A percentile compares a stretch with the other conserved stretches of the same genome.
phyloP scores from a whole-genome alignment of 169 alveolate species.

The Haemoproteus tartakovskyi region DNA sequence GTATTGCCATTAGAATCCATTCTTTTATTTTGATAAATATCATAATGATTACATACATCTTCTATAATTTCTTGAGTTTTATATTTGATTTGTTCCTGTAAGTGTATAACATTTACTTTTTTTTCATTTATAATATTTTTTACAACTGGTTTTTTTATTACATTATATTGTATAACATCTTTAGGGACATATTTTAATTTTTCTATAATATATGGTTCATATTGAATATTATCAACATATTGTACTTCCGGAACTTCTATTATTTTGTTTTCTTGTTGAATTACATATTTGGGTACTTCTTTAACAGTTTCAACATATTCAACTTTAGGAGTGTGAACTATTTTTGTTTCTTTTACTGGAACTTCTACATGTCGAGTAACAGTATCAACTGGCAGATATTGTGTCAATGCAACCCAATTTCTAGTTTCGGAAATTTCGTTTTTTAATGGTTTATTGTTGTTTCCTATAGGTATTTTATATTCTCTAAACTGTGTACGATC shows the following conservation, averaged over 20 bases:
- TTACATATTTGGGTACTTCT: slow-evolving; percentile 61
- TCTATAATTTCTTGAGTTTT: slow-evolving; percentile 71
- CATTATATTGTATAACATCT: slow-evolving; percentile 70
- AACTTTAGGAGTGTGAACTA: slow-evolving; percentile 25
- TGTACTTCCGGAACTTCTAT: slow-evolving; percentile 71
- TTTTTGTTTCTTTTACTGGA: slow-evolving; percentile 10
- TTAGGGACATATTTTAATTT: slow-evolving; percentile 70
- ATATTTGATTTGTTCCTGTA: slow-evolving; percentile 54
- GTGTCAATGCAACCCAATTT: neutral
- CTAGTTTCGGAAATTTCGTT: neutral
- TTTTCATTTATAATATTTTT: slow-evolving; percentile 59
- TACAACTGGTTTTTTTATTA: slow-evolving; percentile 67
- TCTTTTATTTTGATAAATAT: slow-evolving; percentile 1
- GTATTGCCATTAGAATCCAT: neutral
- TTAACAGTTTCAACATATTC: slow-evolving; percentile 65
- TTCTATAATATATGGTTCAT: slow-evolving; percentile 66
- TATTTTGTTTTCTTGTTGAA: slow-evolving; percentile 64
- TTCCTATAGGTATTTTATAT: too few relatives aligned
- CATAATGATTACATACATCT: slow-evolving; percentile 45
- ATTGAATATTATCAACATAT: slow-evolving; percentile 67
- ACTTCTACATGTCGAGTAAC: neutral
- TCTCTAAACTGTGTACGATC: too few relatives aligned
- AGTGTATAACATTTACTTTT: slow-evolving; percentile 40
- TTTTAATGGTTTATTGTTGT: neutral
- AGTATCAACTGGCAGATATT: neutral